phyloP scores from a whole-genome alignment of 768 basidiomycete genomes.

The Coprinopsis sp. region DNA sequence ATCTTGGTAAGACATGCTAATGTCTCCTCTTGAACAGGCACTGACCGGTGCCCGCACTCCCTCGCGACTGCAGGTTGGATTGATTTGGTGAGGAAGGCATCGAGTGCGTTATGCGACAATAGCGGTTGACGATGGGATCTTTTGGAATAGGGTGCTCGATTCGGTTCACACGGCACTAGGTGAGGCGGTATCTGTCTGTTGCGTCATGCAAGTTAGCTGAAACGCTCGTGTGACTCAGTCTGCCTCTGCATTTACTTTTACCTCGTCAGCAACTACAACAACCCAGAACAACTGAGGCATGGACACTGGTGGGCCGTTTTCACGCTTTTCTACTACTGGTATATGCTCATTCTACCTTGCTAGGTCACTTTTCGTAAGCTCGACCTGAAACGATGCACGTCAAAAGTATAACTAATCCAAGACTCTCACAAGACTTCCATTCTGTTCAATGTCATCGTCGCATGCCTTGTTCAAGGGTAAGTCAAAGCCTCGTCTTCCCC shows the following conservation, averaged over 20 bases:
- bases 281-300: conserved; percentile 26
- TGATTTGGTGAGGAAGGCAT: conserved; percentile 22
- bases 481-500: background rate
- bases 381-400: background rate
- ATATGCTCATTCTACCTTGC: background rate
- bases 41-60: too few species aligned
- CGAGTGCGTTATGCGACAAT: background rate
- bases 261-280: conserved; percentile 35
- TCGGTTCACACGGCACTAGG: conserved; percentile 27
- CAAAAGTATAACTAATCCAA: background rate
- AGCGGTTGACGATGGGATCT: background rate
- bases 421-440: background rate
- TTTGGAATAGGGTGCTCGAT: conserved; percentile 23
- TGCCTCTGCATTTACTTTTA: conserved; percentile 35
- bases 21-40: background rate
- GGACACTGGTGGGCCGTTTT: conserved; percentile 31
- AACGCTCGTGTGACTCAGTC: conserved; percentile 15
- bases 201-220: background rate
- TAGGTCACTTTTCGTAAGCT: conserved; percentile 34
- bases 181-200: conserved; percentile 11
- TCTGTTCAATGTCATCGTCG: conserved; percentile 21
- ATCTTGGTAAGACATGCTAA: conserved; percentile 16
- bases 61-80: conserved; percentile 20
- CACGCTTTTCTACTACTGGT: too few species aligned
- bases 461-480: conserved; percentile 29